Evolutionary conservation across 306 rosid genomes (phyloP).

Genomic region (Dalbergia cultrata): DNA sequence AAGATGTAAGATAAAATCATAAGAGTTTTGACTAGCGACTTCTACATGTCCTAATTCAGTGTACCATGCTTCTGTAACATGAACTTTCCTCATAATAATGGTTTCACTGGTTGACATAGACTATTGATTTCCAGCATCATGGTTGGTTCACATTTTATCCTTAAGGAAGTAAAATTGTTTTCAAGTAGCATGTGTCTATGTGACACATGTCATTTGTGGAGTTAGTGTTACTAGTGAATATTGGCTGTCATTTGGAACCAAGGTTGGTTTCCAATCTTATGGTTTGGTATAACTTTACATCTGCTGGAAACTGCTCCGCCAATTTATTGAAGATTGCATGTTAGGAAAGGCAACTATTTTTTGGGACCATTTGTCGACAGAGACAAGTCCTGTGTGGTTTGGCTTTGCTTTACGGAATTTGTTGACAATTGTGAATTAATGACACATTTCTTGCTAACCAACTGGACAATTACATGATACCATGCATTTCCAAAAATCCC

Average conservation of each 20-base stretch:
- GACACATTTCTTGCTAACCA: constrained; percentile 38
- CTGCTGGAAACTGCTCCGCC: constrained; percentile 23
- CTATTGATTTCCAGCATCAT: neutral
- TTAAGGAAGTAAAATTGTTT: neutral
- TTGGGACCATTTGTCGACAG: constrained; percentile 33
- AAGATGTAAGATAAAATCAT: neutral
- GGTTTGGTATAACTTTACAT: constrained; percentile 38
- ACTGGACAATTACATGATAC: constrained; percentile 47
- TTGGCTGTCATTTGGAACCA: neutral
- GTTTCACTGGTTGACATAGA: neutral
- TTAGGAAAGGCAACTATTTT: constrained; percentile 36
- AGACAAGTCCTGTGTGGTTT: constrained; percentile 4
- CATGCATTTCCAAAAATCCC: constrained; percentile 34
- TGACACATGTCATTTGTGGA: neutral
- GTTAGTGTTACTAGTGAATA: neutral
- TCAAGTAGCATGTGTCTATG: neutral
- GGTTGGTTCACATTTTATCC: neutral
- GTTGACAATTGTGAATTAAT: constrained; percentile 37
- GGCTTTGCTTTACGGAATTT: constrained; percentile 27
- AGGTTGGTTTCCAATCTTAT: neutral
- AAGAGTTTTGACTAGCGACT: neutral
- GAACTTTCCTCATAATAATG: neutral
- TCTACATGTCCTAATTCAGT: neutral
- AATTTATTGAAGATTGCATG: constrained; percentile 14
- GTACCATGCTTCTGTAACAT: constrained; percentile 19